Conservation (phyloP, 352 stramenopile genomes). For the Thalassiosira exigua region DNA sequence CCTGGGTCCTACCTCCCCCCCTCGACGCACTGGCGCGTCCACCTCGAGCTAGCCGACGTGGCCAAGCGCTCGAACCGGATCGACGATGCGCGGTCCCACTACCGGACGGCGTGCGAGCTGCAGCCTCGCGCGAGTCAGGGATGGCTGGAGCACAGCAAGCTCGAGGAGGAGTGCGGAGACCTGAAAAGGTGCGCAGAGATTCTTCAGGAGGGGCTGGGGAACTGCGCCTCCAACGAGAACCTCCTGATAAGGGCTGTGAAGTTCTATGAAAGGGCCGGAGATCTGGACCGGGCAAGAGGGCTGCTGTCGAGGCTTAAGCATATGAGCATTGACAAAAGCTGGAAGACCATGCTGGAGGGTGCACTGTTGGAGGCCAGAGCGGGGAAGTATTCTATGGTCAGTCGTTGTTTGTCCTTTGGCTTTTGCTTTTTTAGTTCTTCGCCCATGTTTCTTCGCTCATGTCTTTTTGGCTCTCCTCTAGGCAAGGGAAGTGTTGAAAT, state of each 20-base stretch:
- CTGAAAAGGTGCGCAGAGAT: constrained; percentile 82
- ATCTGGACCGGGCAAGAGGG: constrained; percentile 78
- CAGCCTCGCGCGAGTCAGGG: constrained; percentile 85
- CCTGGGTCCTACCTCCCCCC: constrained; percentile 55
- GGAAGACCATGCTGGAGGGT: constrained; percentile 89
- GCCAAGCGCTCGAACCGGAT: constrained; percentile 87
- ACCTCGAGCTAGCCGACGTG: constrained; percentile 87
- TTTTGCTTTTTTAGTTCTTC: constrained; percentile 15
- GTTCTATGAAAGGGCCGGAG: constrained; percentile 85
- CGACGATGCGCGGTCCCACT: constrained; percentile 80
- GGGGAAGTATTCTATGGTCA: constrained; percentile 82
- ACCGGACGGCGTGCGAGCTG: constrained; percentile 77
- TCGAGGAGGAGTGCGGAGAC: constrained; percentile 89
- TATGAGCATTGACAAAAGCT: constrained; percentile 87
- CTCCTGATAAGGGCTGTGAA: constrained; percentile 86
- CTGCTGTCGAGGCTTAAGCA: constrained; percentile 86
- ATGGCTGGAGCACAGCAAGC: constrained; percentile 90
- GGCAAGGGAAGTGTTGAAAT: constrained; percentile 87
- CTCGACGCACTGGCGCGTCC: constrained; percentile 85
- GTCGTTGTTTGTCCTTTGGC: constrained; percentile 48
- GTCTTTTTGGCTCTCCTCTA: constrained; percentile 13
- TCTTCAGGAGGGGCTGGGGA: constrained; percentile 83
- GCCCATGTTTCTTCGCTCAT: neutral
- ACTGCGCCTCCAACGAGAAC: constrained; percentile 85
- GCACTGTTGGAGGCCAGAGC: constrained; percentile 86